phyloP scores from a whole-genome alignment of 1,284 basidiomycete species.

The Exobasidium rhododendri region DNA sequence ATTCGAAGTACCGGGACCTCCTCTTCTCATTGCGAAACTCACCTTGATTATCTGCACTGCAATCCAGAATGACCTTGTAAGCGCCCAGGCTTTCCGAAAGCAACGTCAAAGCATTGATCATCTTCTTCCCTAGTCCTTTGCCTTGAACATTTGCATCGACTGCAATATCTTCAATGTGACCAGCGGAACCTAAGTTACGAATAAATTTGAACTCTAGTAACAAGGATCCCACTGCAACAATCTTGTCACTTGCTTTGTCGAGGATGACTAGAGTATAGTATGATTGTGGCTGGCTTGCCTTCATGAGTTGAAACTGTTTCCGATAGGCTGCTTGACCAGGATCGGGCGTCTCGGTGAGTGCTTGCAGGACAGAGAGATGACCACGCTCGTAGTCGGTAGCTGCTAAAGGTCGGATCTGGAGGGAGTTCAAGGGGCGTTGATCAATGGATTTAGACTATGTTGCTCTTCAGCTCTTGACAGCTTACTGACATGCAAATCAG shows the following conservation, averaged over 20 bases:
- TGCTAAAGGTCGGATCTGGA: constrained; percentile 80
- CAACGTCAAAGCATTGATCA: constrained; percentile 76
- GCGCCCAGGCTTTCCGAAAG: constrained; percentile 72
- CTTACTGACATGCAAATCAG: constrained; percentile 62
- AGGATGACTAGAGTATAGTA: constrained; percentile 86
- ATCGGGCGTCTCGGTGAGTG: constrained; percentile 75
- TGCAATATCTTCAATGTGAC: constrained; percentile 96
- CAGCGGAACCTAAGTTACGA: constrained; percentile 72
- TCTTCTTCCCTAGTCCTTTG: constrained; percentile 77
- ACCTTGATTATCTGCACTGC: constrained; percentile 86
- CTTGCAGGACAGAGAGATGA: constrained; percentile 76
- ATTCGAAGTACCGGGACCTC: no score
- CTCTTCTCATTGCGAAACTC: constrained; percentile 56
- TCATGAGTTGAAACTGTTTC: constrained; percentile 31
- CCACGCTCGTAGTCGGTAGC: constrained; percentile 78
- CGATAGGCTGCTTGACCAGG: constrained; percentile 64
- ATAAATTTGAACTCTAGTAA: constrained; percentile 92
- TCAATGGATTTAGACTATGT: constrained; percentile 18
- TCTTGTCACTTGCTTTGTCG: constrained; percentile 68
- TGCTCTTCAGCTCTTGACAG: constrained; percentile 10
- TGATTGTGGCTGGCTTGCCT: constrained; percentile 21
- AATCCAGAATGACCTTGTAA: constrained; percentile 97
- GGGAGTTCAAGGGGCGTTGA: neutral
- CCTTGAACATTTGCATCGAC: constrained; percentile 84
- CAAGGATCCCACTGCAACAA: constrained; percentile 80